Conservation (phyloP, 345 rosid species). For the Angophora floribunda region DNA sequence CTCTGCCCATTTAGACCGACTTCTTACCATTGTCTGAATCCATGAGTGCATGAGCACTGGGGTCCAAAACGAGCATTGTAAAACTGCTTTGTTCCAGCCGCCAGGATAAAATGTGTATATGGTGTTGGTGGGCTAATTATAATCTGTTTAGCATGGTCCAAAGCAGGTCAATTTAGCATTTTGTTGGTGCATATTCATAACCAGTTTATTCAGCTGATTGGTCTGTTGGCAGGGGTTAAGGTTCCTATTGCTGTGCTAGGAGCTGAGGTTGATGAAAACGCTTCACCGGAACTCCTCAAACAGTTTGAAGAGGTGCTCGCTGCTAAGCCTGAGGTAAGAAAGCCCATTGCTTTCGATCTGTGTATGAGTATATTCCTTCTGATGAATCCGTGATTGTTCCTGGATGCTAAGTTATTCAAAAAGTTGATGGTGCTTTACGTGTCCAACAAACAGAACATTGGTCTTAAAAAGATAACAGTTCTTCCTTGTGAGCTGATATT, state of each 20-base stretch:
- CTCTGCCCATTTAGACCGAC: not conserved
- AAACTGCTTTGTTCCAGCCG: not conserved
- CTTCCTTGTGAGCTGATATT: not conserved
- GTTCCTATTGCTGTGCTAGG: slow-evolving; percentile 30
- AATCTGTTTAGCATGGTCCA: not conserved
- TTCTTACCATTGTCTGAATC: not conserved
- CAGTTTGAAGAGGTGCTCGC: slow-evolving; percentile 27
- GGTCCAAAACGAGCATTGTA: not conserved
- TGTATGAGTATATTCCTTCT: too few species aligned
- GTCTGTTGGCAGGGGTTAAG: slow-evolving; percentile 13
- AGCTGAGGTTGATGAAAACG: slow-evolving; percentile 21
- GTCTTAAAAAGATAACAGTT: not conserved
- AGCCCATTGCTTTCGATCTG: not conserved
- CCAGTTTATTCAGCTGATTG: not conserved
- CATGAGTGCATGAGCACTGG: not conserved
- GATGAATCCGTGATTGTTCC: not conserved
- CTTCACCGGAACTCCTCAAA: slow-evolving; percentile 30
- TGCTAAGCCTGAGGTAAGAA: slow-evolving; percentile 11
- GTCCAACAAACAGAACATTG: not conserved
- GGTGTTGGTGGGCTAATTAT: not conserved
- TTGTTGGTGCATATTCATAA: not conserved
- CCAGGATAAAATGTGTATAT: not conserved
- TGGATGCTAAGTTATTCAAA: not conserved
- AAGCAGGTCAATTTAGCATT: not conserved
- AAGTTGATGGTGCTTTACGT: not conserved